Evolutionary conservation across 2,329 filamentous ascomycete species (phyloP).

Genomic region (Aureobasidium sp.): DNA sequence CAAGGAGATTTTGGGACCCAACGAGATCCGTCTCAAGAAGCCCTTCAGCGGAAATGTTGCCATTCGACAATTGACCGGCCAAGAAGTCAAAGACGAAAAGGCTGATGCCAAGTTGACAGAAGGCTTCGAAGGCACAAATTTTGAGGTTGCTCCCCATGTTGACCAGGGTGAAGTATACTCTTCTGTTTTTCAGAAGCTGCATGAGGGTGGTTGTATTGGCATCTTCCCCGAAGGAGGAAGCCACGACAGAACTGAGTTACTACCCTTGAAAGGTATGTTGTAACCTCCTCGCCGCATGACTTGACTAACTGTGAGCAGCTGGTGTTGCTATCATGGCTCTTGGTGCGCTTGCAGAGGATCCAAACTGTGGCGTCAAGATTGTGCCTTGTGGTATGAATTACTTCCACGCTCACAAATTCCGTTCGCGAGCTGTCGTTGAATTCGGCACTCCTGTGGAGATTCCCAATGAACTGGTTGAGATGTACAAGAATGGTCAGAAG

Average conservation of each 20-base stretch:
- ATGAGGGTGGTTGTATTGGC: slow-evolving; percentile 79
- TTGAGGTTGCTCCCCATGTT: slow-evolving; percentile 84
- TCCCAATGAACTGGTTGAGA: slow-evolving; percentile 70
- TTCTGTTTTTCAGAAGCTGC: slow-evolving; percentile 79
- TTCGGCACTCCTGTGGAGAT: slow-evolving; percentile 88
- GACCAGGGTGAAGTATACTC: slow-evolving; percentile 93
- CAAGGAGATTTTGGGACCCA: slow-evolving; percentile 67
- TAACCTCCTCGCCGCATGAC: background rate
- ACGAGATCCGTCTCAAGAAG: slow-evolving; percentile 80
- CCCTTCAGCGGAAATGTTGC: slow-evolving; percentile 73
- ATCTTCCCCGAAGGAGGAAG: slow-evolving; percentile 97
- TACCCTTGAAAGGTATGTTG: slow-evolving; percentile 67
- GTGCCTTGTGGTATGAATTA: slow-evolving; percentile 99
- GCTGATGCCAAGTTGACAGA: slow-evolving; percentile 48
- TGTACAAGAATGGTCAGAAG: slow-evolving; percentile 76
- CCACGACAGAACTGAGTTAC: slow-evolving; percentile 83
- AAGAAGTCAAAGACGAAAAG: slow-evolving; percentile 58
- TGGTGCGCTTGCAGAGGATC: slow-evolving; percentile 76
- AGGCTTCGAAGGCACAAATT: slow-evolving; percentile 67
- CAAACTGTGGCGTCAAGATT: slow-evolving; percentile 84
- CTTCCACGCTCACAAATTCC: slow-evolving; percentile 97
- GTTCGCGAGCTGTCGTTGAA: slow-evolving; percentile 89
- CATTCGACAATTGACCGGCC: slow-evolving; percentile 73
- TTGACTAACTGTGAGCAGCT: slow-evolving; percentile 44
- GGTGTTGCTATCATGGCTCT: slow-evolving; percentile 98